Base-by-base conservation (phyloP, 768 basidiomycete genomes). In the Tephrocybe sp. region DNA sequence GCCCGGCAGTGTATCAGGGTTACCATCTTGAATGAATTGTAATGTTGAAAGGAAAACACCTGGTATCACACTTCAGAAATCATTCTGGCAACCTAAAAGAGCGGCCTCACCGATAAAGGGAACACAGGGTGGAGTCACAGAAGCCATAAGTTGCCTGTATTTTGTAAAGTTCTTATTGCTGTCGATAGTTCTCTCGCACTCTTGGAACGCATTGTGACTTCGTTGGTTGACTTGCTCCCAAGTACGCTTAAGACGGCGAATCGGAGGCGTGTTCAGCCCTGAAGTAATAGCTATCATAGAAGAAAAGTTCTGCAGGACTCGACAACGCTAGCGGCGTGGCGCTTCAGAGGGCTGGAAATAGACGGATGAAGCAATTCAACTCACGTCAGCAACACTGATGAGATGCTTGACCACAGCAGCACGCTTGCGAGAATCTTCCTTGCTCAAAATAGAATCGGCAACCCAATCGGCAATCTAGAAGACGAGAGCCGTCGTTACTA, bases 11-110 rank as follows among this genome's bases (percentile, higher is more conserved):
- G 77, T 83, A 72, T 98, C 92, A 45, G 88, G 87, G 62, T 92
- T 93, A 8, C 96, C 97, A 60, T 98, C 97, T 69, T 97, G 92
- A 65, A 97, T 96, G 69, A 98, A 98, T n/a, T 94, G 95, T 54
- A 98, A 75, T 6, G 89, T 92, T 5, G 96, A 95, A 22, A 99
- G 81, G 74, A 96, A 98, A 48, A 98, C 89, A 61, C 97, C 96
- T 97, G 52, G 32, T 38, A 45, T 60, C 14, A 55, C 34, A n/a
- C 36, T 35, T 46, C 23, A 49, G 48, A 41, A 56, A 53, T 30
- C 17, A 22, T 11, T 36, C 34, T 5, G 38, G 12, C 23, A 9
- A 19, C 10, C 17, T 46, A 35, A 5, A 26, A 4, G 7, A 30
- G 31, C 31, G 12, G 11, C 22, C 80, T 58, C 59, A 95, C 96